Conservation (phyloP, 2,329 filamentous ascomycete species). For the Cryoendolithus antarcticus region DNA sequence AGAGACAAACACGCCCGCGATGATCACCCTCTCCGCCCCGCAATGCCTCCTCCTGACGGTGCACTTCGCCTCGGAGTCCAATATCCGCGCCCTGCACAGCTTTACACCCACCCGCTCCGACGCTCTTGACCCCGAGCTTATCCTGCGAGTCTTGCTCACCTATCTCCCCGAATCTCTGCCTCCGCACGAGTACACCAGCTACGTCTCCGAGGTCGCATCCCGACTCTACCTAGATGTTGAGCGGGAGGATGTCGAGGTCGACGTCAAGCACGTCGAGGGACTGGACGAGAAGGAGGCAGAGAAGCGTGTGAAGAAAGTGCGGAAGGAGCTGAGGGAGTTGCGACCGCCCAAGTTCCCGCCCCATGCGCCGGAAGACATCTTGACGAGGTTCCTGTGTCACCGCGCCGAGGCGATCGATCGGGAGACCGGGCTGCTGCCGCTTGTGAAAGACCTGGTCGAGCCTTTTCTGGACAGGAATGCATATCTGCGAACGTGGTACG, state of each 20-base stretch:
- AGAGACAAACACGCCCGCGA: too few species aligned
- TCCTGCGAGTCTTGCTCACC: constrained; percentile 62
- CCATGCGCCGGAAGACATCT: constrained; percentile 40
- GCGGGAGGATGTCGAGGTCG: constrained; percentile 35
- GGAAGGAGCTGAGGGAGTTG: constrained; percentile 44
- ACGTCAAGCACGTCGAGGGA: constrained; percentile 43
- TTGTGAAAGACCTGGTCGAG: constrained; percentile 52
- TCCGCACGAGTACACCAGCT: constrained; percentile 48
- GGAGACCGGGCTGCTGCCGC: constrained; percentile 56
- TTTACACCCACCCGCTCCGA: constrained; percentile 46
- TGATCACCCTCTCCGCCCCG: constrained; percentile 41
- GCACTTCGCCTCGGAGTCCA: constrained; percentile 53
- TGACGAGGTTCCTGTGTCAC: constrained; percentile 54
- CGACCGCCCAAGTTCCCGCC: constrained; percentile 35
- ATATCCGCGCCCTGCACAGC: constrained; percentile 49
- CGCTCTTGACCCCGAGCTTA: constrained; percentile 50
- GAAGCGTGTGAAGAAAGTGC: constrained; percentile 51
- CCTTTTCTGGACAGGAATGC: constrained; percentile 55
- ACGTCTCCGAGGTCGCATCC: constrained; percentile 46
- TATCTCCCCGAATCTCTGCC: constrained; percentile 62
- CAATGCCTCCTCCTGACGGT: constrained; percentile 63
- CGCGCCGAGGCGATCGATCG: constrained; percentile 57
- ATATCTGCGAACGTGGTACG: constrained; percentile 54
- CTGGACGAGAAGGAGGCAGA: constrained; percentile 52
- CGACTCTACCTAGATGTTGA: constrained; percentile 32